These are phyloP conservation scores for Coemansia sp. DNA, from an alignment of 192 early-diverging fungal genomes.

Conservation along the genomic window DNA sequence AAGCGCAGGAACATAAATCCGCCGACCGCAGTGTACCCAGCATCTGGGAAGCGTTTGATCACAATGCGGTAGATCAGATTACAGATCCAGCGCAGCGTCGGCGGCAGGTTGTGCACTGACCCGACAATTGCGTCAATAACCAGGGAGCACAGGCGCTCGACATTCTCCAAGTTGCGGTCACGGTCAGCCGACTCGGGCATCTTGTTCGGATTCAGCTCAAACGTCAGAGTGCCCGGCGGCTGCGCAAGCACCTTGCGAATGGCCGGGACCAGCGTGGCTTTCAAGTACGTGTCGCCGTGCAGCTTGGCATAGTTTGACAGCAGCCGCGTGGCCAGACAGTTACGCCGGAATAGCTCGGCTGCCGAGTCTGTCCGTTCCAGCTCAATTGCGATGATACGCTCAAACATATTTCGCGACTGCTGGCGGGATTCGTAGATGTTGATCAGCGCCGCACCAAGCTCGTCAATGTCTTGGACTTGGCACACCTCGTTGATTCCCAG, in stretches of 20 bases:
- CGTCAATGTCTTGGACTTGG: slow-evolving; percentile 84
- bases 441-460: slow-evolving; percentile 75
- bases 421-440: slow-evolving; percentile 78
- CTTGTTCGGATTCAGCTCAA: slow-evolving; percentile 87
- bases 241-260: slow-evolving; percentile 67
- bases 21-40: slow-evolving; percentile 84
- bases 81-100: slow-evolving; percentile 76
- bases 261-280: slow-evolving; percentile 75
- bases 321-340: slow-evolving; percentile 87
- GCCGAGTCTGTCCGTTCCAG: slow-evolving; percentile 80
- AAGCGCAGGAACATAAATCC: slow-evolving; percentile 95
- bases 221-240: slow-evolving; percentile 69
- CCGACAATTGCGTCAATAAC: slow-evolving; percentile 84
- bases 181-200: slow-evolving; percentile 65
- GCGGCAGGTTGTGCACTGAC: slow-evolving; percentile 69
- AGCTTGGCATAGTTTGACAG: slow-evolving; percentile 80
- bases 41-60: slow-evolving; percentile 76
- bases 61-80: slow-evolving; percentile 76
- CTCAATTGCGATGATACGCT: slow-evolving; percentile 80
- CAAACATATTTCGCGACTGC: slow-evolving; percentile 70
- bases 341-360: slow-evolving; percentile 86
- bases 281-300: slow-evolving; percentile 79
- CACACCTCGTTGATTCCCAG: slow-evolving; percentile 83
- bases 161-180: slow-evolving; percentile 74
- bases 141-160: slow-evolving; percentile 69